Base-by-base conservation (phyloP, 192 early-diverging fungal species). In the Backusella sp. region DNA sequence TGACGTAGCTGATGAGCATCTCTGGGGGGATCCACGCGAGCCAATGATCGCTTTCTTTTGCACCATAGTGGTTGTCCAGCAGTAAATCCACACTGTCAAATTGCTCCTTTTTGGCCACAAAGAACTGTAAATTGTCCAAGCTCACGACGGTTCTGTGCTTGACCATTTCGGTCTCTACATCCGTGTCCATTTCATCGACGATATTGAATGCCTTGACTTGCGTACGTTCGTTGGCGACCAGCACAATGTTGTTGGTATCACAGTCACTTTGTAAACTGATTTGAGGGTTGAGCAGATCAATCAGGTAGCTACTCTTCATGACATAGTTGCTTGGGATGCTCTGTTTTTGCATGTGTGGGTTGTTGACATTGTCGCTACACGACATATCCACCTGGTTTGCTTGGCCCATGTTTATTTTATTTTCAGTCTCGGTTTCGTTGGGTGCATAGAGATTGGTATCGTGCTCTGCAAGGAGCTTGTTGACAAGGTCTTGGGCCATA, bases 21-120 rank as follows among this genome's bases (percentile, higher is more conserved):
- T 94, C 93, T 7, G 91, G 44, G 3, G 93, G 92, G 14, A 92
- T 87, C 93, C 93, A 94, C 0, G 88, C 77, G 0, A 90, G 85
- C 90, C 90, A 92, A 70, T 86, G 79, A 21, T 86, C 80, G 6
- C 66, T 74, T 41, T 74, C 80, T 17, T 77, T 76, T 1, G 83
- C 80, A 49, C 85, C 85, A 84, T 84, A 86, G 67, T 86, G 83
- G 44, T 86, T 84, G 32, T 82, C 85, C 30, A 84, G 37, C 2
- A 86, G 41, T 2, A 84, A 49, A 72, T 79, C 75, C 6, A 80
- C 86, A 9, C 66, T 85, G 15, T 81, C 72, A 56, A 89, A 83
- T 8, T 88, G 79, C 41, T 76, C 76, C 70, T 88, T 88, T 9
- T 70, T 77, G 5, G 82, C 83, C 0, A 83, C 88, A 79, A 92